Evolutionary conservation across 2,329 filamentous ascomycete species (phyloP), one percentile per base, ranked within the genome.

Genomic region (Westerdykella aurantiaca): DNA sequence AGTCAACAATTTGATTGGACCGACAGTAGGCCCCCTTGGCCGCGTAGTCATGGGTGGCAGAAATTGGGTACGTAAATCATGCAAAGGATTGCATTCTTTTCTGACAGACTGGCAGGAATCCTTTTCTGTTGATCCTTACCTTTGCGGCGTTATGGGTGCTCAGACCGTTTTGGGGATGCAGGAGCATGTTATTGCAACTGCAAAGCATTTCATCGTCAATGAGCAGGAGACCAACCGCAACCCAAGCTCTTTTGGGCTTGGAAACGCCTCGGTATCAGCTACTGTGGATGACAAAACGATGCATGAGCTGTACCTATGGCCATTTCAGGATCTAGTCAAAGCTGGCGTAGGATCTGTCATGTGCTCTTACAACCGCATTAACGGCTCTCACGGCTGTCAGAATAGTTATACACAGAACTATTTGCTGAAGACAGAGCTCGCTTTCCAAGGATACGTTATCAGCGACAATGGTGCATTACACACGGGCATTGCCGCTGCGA

Each of bases 291-390:
- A 85, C 55, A 74, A 76, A 44, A 80, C 81, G 0, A 66, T 84
- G 18, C 80, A 83, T 49, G 82, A 85, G 58, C 68, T 79, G n/a
- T 86, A 86, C 41, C 70, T 79, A 2, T 85, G 78, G 73, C 81
- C 82, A 0, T 86, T 84, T 46, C 74, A 78, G 56, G 76, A 85
- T 45, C 73, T 77, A 0, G 61, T 85, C 2, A 70, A 65, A 17
- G 79, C 79, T 10, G 80, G 80, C 2, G 75, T 73, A 0, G 78
- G 69, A 0, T 78, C 74, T 0, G 63, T 83, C 21, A 84, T 85
- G 81, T 85, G 81, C 49, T 69, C 66, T 0, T 72, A 72, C 38
- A 58, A 72, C 22, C 50, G 57, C 13, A 46, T 55, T 7, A 64
- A 68, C 41, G 55, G 57, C 33, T 56, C 55, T 4, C 62, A 64